Base-by-base conservation (phyloP, 352 stramenopile genomes). In the Pythium aristosporum region DNA sequence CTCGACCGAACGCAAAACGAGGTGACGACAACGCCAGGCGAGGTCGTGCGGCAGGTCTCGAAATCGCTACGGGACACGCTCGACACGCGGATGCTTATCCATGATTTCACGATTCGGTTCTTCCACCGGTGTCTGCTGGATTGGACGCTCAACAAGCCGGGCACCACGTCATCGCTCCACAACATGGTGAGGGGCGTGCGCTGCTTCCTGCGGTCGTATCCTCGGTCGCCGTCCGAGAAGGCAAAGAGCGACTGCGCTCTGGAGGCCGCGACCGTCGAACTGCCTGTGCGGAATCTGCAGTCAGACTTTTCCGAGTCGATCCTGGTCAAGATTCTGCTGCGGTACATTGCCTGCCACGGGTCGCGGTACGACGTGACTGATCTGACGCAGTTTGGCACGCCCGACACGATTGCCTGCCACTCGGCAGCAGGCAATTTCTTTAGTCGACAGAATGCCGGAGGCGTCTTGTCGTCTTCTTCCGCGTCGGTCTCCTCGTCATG, bases 321-420 rank as follows among this genome's bases (percentile, higher is more conserved):
- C 55, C 71, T 89, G 9, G 73, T 88, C 55, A 86, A 90, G 56
- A 89, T 92, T 63, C 59, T 96, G 49, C 60, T 96, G 30, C 80
- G 87, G 1, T 96, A 94, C 57, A 89, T 96, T 61, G 87, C 80
- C n/a, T 93, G 82, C 39, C 87, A 96, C 37, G 76, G 76, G 3
- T 80, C 77, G 25, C 82, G 87, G 9, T 96, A 96, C 57, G 84
- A 93, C 25, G 79, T 96, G 34, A 69, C 88, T 5, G 87, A 96
- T 44, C 51, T 96, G 36, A 81, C 91, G 72, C 83, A 94, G 57
- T 94, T 91, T 64, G 87, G 87, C 12, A 94, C 87, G 30, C 82
- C 87, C 0, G 86, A 96, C 59, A 77, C 87, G 2, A 70, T 96
- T n/a, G 82, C 86, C 32, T 91, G 82, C 25, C 82, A 91, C 67